These are phyloP conservation scores for Neurospora hispaniola DNA, from an alignment of 495 filamentous ascomycete species.

Conservation along the genomic window DNA sequence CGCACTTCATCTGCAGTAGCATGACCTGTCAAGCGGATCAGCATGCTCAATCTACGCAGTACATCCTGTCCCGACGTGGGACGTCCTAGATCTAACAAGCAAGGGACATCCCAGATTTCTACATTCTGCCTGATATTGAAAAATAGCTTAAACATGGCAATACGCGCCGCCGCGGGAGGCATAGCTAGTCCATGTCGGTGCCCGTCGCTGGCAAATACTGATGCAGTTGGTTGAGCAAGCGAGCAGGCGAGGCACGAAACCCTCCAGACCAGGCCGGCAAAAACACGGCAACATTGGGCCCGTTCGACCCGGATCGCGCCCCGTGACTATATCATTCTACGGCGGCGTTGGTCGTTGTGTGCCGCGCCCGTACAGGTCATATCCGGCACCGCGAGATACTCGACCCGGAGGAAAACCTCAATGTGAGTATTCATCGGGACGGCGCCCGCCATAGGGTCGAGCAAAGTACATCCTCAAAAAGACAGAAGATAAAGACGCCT, in stretches of 20 bases:
- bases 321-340: neutral
- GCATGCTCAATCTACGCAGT: no score
- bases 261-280: neutral
- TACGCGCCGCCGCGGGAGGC: neutral
- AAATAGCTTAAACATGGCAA: neutral
- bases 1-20: neutral
- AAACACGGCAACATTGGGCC: neutral
- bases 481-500: neutral
- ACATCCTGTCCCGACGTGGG: neutral
- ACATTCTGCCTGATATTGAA: neutral
- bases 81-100: neutral
- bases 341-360: neutral
- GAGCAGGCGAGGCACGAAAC: neutral
- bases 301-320: neutral
- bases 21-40: neutral
- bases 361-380: neutral
- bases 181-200: neutral
- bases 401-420: neutral
- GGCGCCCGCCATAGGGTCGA: neutral
- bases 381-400: neutral
- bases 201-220: no score
- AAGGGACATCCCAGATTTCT: neutral
- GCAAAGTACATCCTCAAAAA: neutral
- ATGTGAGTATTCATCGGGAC: neutral
- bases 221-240: neutral